phyloP scores from a whole-genome alignment of 202 grass and related monocot species.

The Carex arenaria region DNA sequence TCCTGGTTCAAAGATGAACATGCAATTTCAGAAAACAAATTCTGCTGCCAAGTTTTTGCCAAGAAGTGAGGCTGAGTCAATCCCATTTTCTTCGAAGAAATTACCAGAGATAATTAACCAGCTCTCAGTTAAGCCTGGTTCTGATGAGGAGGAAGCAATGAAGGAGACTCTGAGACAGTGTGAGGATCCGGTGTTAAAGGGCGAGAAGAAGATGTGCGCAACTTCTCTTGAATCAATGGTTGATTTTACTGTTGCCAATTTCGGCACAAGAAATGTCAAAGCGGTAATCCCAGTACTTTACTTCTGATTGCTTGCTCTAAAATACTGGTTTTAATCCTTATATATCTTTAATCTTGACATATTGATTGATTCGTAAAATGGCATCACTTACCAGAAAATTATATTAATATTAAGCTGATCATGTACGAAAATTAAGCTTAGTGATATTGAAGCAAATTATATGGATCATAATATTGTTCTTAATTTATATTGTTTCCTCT shows the following conservation, averaged over 20 bases:
- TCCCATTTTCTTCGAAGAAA: constrained; percentile 70
- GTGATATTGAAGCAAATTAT: neutral
- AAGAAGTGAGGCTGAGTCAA: constrained; percentile 37
- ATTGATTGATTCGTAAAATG: neutral
- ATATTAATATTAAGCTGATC: neutral
- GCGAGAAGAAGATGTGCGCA: constrained; percentile 79
- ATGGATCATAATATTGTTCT: too few species aligned
- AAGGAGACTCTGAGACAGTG: constrained; percentile 53
- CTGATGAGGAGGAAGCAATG: constrained; percentile 49
- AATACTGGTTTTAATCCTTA: neutral
- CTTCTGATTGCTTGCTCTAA: neutral
- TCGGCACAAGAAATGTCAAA: constrained; percentile 52
- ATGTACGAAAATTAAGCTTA: neutral
- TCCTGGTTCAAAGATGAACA: constrained; percentile 41
- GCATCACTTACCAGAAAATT: neutral
- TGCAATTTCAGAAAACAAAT: constrained; percentile 48
- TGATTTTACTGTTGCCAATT: constrained; percentile 56
- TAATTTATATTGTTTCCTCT: neutral
- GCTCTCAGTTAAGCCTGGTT: constrained; percentile 48
- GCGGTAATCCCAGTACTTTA: constrained; percentile 14
- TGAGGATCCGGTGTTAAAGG: constrained; percentile 38
- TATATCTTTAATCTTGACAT: neutral
- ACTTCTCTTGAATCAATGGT: constrained; percentile 95
- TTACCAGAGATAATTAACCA: constrained; percentile 48
- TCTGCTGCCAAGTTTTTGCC: constrained; percentile 41